Percentiles rank a stretch among this genome's conserved stretches.
These are phyloP conservation scores for Delitschia confertaspora DNA, from an alignment of 495 filamentous ascomycete genomes.

Conservation along the genomic window DNA sequence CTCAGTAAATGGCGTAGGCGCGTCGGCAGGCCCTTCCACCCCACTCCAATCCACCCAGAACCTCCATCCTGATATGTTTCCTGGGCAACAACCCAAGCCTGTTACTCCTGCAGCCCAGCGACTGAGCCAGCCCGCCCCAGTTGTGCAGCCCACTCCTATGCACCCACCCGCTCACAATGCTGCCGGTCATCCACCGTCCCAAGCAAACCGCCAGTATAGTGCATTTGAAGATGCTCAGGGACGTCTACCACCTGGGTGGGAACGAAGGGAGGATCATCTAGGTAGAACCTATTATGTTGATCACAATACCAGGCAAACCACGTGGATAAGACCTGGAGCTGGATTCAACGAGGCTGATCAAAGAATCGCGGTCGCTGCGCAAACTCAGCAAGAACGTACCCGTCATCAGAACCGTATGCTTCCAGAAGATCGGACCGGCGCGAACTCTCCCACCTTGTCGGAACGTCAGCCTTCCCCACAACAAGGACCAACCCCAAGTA, in stretches of 20 bases:
- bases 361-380: constrained; percentile 69
- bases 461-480: constrained; percentile 51
- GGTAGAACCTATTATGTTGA: constrained; percentile 99
- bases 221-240: constrained; percentile 94
- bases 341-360: constrained; percentile 72
- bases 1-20: constrained; percentile 27
- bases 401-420: constrained; percentile 92
- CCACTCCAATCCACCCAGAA: constrained; percentile 31
- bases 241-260: constrained; percentile 87
- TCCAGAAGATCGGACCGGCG: constrained; percentile 89
- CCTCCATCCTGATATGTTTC: constrained; percentile 28
- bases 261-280: constrained; percentile 88
- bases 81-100: constrained; percentile 20
- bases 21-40: constrained; percentile 22
- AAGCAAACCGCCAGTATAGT: constrained; percentile 50
- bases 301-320: constrained; percentile 93
- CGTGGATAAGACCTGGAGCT: constrained; percentile 82
- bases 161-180: constrained; percentile 32
- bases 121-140: constrained; percentile 35
- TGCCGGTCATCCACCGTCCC: constrained; percentile 25
- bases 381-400: constrained; percentile 82
- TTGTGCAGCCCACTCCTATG: constrained; percentile 21
- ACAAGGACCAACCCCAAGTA: constrained; percentile 37
- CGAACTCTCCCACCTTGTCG: constrained; percentile 76
- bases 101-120: constrained; percentile 37